These are phyloP conservation scores for Fraxinus floribunda DNA, from an alignment of 305 asterid genomes.

Conservation along the genomic window DNA sequence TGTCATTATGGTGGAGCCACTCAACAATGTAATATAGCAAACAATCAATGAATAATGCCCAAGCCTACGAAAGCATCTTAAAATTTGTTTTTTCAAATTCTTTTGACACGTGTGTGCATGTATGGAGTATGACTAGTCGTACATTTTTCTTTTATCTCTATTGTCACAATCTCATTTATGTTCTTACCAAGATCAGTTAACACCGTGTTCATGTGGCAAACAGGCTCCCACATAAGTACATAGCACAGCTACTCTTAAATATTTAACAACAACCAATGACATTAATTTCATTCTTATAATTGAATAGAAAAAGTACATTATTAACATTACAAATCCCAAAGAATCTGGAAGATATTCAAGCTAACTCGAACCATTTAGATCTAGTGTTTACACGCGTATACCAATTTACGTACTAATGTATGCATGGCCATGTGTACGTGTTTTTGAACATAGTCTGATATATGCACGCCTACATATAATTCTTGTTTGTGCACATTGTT, in stretches of 20 bases:
- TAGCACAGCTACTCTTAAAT: background rate
- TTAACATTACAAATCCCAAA: background rate
- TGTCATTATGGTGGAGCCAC: background rate
- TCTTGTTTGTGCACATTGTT: conserved; percentile 3
- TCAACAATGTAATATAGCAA: background rate
- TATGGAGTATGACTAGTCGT: background rate
- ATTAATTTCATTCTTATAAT: background rate
- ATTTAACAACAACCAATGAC: background rate
- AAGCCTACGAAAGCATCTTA: background rate
- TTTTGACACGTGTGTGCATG: background rate
- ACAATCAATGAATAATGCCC: background rate
- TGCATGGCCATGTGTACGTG: background rate
- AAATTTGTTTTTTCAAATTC: background rate
- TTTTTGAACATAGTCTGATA: background rate
- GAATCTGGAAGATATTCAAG: background rate
- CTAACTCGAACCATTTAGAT: background rate
- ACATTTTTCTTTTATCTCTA: background rate
- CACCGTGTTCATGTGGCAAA: background rate
- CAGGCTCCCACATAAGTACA: background rate
- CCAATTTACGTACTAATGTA: conserved; percentile 2
- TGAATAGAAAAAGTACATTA: background rate
- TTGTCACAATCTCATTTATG: background rate
- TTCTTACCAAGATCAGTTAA: background rate
- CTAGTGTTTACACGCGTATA: conserved; percentile 1
- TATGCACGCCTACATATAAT: background rate